These are phyloP conservation scores for Globisporangium lucens DNA, from an alignment of 352 stramenopile species.

Conservation along the genomic window DNA sequence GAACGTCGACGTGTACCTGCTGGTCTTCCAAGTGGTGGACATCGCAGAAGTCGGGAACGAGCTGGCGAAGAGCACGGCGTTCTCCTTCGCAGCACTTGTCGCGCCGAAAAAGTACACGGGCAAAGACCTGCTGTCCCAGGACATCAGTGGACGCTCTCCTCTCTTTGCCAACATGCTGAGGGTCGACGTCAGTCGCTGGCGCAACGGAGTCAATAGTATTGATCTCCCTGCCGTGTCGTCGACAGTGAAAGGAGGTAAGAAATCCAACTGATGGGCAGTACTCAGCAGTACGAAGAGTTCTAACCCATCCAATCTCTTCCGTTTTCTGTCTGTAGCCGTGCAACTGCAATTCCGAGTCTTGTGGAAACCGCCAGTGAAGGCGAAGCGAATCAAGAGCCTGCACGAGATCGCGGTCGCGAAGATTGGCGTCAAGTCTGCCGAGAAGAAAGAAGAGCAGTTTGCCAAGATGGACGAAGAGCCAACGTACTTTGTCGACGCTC, in stretches of 20 bases:
- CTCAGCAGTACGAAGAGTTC: neutral
- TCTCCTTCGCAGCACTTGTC: constrained; percentile 34
- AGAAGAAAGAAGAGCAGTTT: neutral
- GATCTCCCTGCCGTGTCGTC: constrained; percentile 50
- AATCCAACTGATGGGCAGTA: neutral
- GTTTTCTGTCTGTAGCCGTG: constrained; percentile 10
- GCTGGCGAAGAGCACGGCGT: constrained; percentile 30
- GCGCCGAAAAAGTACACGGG: constrained; percentile 24
- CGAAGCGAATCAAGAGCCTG: constrained; percentile 22
- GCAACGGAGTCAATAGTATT: constrained; percentile 45
- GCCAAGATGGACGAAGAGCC: constrained; percentile 8
- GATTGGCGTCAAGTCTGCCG: constrained; percentile 16
- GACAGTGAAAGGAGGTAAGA: constrained; percentile 47
- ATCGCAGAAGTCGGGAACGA: constrained; percentile 44
- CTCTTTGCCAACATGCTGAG: constrained; percentile 69
- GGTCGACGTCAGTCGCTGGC: constrained; percentile 39
- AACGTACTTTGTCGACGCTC: constrained; percentile 16
- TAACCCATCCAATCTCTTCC: neutral
- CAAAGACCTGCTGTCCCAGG: constrained; percentile 43
- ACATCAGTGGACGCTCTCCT: constrained; percentile 29
- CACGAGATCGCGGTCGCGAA: constrained; percentile 18
- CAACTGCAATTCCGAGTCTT: constrained; percentile 22
- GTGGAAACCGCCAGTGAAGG: constrained; percentile 18
- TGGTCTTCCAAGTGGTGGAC: constrained; percentile 64
- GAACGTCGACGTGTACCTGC: constrained; percentile 42